A percentile compares a stretch with the other conserved stretches of the same genome.
Conservation (phyloP, 345 rosid species). For the Cochlearia excelsa region DNA sequence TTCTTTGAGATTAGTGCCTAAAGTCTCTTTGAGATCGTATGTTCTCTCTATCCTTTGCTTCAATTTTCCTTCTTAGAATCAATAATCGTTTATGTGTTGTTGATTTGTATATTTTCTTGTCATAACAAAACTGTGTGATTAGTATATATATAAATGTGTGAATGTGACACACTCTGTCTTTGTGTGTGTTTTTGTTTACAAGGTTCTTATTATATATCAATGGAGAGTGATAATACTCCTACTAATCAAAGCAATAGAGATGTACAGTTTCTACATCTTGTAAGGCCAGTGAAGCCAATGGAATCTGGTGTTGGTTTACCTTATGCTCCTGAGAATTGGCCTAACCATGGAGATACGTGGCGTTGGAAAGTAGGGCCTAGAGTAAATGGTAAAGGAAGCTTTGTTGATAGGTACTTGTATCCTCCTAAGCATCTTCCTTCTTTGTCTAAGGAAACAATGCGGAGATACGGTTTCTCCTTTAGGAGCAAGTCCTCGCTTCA, state of each 20-base stretch:
- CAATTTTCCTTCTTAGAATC: too few relatives aligned
- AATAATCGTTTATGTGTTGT: too few relatives aligned
- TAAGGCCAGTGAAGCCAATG: conserved; percentile 42
- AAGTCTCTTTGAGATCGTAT: too few relatives aligned
- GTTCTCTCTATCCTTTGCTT: too few relatives aligned
- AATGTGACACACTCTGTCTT: background rate
- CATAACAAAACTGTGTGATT: background rate
- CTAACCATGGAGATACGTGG: conserved; percentile 62
- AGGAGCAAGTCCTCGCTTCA: conserved; percentile 53
- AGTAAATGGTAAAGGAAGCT: conserved; percentile 38
- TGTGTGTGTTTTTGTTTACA: conserved; percentile 12
- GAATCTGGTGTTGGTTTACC: conserved; percentile 63
- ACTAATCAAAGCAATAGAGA: conserved; percentile 33
- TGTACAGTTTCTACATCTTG: conserved; percentile 15
- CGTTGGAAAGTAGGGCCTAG: conserved; percentile 66
- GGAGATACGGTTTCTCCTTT: conserved; percentile 6
- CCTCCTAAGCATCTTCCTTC: conserved; percentile 48
- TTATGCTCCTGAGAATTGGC: conserved; percentile 70
- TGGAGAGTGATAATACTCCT: conserved; percentile 40
- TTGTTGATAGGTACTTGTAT: conserved; percentile 61
- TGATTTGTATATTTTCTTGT: too few relatives aligned
- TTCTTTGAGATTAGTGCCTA: too few relatives aligned
- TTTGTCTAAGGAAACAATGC: background rate
- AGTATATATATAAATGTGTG: background rate
- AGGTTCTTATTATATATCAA: conserved; percentile 25